phyloP scores from a whole-genome alignment of 768 basidiomycete genomes.

The Rhodotorula paludigena region DNA sequence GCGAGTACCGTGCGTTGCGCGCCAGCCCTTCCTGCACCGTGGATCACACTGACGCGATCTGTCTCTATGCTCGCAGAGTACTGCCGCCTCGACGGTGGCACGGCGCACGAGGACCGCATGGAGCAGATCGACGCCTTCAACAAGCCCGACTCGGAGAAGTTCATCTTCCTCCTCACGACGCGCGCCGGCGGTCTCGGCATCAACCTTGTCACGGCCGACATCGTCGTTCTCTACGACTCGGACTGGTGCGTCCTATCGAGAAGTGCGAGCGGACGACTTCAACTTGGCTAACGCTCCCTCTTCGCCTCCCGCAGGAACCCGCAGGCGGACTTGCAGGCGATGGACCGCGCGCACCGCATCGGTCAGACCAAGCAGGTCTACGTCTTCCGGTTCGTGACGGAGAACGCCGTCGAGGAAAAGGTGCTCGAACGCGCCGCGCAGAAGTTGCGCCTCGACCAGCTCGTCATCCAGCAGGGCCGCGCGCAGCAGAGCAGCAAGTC shows the following conservation, averaged over 20 bases:
- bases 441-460: constrained; percentile 87
- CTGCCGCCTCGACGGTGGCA: constrained; percentile 92
- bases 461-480: constrained; percentile 93
- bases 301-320: constrained; percentile 65
- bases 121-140: constrained; percentile 96
- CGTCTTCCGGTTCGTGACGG: constrained; percentile 93
- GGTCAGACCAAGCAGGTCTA: constrained; percentile 97
- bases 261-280: background rate
- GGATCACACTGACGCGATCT: background rate
- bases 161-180: constrained; percentile 92
- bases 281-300: too few species aligned
- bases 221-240: constrained; percentile 91
- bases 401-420: constrained; percentile 90
- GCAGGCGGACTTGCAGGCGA: constrained; percentile 96
- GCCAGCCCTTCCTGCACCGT: background rate
- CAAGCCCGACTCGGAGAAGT: constrained; percentile 85
- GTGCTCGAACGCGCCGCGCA: constrained; percentile 93
- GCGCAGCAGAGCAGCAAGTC: constrained; percentile 67
- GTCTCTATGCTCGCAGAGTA: constrained; percentile 57
- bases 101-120: constrained; percentile 94
- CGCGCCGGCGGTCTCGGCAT: constrained; percentile 96
- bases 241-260: constrained; percentile 63
- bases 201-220: constrained; percentile 88
- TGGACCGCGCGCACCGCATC: constrained; percentile 74
- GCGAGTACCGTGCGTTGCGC: constrained; percentile 65